These are phyloP conservation scores for Alternaria ethzedia DNA, from an alignment of 2,329 filamentous ascomycete species.

Conservation along the genomic window DNA sequence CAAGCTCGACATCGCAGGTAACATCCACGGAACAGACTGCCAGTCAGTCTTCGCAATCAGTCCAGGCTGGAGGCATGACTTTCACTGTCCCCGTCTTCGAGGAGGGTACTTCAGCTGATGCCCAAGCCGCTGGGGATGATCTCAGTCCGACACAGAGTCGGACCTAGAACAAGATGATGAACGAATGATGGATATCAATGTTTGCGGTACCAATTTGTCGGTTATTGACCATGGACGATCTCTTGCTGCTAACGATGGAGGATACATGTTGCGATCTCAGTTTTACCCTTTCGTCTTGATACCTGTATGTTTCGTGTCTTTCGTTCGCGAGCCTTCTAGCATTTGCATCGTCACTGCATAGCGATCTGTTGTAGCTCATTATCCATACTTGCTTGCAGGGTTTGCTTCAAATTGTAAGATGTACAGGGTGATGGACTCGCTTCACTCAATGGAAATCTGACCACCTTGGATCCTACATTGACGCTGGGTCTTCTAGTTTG, in stretches of 20 bases:
- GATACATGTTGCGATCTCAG: not conserved
- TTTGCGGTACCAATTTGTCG: not conserved
- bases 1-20: conserved; percentile 4
- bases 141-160: conserved; percentile 18
- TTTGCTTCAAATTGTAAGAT: not conserved
- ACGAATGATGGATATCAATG: not conserved
- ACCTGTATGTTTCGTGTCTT: not conserved
- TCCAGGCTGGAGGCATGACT: conserved; percentile 21
- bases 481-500: not conserved
- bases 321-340: conserved; percentile 7
- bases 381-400: not conserved
- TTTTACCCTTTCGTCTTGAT: not conserved
- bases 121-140: conserved; percentile 1
- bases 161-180: conserved; percentile 2
- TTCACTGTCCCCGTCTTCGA: conserved; percentile 30
- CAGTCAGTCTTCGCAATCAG: not conserved
- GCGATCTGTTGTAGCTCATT: conserved; percentile 12
- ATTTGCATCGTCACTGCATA: conserved; percentile 28
- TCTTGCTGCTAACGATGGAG: not conserved
- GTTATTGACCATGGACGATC: not conserved
- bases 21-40: not conserved
- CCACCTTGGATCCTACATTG: not conserved
- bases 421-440: not conserved
- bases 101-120: not conserved
- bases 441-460: not conserved